Percentiles rank a stretch among this genome's conserved stretches.
Conservation (phyloP, 2,329 filamentous ascomycete species). For the Coccinonectria pachysandricola region DNA sequence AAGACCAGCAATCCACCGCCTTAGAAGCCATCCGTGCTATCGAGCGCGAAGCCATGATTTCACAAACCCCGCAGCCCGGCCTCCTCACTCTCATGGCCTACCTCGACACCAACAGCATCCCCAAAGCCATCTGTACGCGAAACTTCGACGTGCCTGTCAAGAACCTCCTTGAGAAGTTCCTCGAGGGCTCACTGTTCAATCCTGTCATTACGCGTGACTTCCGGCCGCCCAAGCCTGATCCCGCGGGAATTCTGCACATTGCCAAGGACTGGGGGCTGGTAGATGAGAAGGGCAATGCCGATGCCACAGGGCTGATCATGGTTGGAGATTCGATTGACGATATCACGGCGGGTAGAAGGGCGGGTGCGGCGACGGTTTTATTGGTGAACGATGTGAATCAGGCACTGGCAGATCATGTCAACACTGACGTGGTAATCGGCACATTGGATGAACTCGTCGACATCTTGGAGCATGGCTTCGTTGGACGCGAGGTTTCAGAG, state of each 20-base stretch:
- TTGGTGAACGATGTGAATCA: slow-evolving; percentile 74
- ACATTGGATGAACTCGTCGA: slow-evolving; percentile 66
- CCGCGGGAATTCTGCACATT: slow-evolving; percentile 80
- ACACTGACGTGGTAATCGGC: slow-evolving; percentile 66
- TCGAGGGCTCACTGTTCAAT: slow-evolving; percentile 55
- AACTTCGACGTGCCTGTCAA: slow-evolving; percentile 79
- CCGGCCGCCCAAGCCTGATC: slow-evolving; percentile 74
- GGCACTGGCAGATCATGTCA: slow-evolving; percentile 57
- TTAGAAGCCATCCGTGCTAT: slow-evolving; percentile 67
- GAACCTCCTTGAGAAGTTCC: slow-evolving; percentile 65
- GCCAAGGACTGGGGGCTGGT: slow-evolving; percentile 61
- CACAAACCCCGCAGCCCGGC: slow-evolving; percentile 74
- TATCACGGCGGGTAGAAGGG: slow-evolving; percentile 74
- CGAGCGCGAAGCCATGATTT: slow-evolving; percentile 69
- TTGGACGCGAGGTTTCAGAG: slow-evolving; percentile 31
- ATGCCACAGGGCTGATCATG: slow-evolving; percentile 47
- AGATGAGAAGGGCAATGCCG: slow-evolving; percentile 18
- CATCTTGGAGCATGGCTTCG: slow-evolving; percentile 66
- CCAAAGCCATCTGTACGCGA: slow-evolving; percentile 82
- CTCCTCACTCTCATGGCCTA: slow-evolving; percentile 71
- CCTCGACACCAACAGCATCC: slow-evolving; percentile 55
- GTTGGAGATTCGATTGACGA: slow-evolving; percentile 82
- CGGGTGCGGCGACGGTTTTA: slow-evolving; percentile 84
- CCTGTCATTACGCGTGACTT: slow-evolving; percentile 82
- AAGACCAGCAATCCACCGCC: slow-evolving; percentile 48